phyloP scores from a whole-genome alignment of 148 eudicot species.

The Rhododendron molle region DNA sequence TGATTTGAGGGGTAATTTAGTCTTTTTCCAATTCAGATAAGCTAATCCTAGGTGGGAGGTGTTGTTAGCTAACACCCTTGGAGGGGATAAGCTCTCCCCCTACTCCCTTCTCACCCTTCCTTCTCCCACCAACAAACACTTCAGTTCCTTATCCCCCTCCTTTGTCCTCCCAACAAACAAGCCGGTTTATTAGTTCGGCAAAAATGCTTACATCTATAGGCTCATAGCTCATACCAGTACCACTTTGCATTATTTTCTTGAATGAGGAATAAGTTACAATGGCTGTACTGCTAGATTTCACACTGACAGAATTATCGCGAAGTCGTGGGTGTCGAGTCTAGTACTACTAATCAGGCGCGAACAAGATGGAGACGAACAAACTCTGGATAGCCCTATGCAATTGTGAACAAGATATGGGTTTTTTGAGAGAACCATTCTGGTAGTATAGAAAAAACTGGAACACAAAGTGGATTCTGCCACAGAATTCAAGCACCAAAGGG shows the following conservation, averaged over 20 bases:
- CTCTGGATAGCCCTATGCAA: not conserved
- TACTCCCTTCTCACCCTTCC: too few species aligned
- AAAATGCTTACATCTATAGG: not conserved
- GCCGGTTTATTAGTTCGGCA: not conserved
- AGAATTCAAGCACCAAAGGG: not conserved
- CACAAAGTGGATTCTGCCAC: not conserved
- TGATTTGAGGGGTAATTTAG: too few species aligned
- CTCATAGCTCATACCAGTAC: not conserved
- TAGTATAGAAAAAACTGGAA: not conserved
- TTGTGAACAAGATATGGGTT: not conserved
- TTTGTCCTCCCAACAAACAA: too few species aligned
- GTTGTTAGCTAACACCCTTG: too few species aligned
- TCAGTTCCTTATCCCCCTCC: too few species aligned
- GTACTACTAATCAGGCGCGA: not conserved
- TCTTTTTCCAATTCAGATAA: too few species aligned
- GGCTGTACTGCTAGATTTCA: not conserved
- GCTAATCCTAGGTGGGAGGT: too few species aligned
- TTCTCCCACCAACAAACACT: too few species aligned
- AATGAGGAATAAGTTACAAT: not conserved
- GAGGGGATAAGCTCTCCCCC: too few species aligned
- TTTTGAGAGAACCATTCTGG: not conserved
- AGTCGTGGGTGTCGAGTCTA: not conserved
- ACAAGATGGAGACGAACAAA: not conserved
- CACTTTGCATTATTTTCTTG: not conserved
- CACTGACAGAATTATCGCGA: not conserved